Conservation (phyloP, 2,329 filamentous ascomycete genomes). For the Penicillium psychrosexuale region DNA sequence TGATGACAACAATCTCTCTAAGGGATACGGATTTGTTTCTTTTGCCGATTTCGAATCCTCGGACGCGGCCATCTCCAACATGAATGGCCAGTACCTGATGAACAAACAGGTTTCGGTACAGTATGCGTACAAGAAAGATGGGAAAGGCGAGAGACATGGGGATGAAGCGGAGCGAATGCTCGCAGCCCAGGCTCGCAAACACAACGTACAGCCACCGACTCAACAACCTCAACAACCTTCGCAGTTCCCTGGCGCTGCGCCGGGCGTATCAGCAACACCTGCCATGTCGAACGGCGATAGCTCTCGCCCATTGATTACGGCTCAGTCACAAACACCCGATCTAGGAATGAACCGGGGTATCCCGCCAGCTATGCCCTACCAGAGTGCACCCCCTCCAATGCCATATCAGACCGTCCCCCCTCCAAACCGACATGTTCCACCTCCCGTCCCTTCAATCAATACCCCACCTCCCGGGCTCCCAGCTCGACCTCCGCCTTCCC, state of each 20-base stretch:
- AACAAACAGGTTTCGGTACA: slow-evolving; percentile 96
- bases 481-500: slow-evolving; percentile 66
- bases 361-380: slow-evolving; percentile 38
- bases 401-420: slow-evolving; percentile 44
- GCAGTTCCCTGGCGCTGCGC: slow-evolving; percentile 58
- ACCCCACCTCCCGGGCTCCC: slow-evolving; percentile 56
- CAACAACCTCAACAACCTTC: slow-evolving; percentile 71
- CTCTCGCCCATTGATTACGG: slow-evolving; percentile 33
- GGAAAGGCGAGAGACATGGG: slow-evolving; percentile 92
- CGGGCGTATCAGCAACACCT: slow-evolving; percentile 40
- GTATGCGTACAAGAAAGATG: slow-evolving; percentile 99
- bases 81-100: slow-evolving; percentile 95
- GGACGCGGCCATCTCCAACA: slow-evolving; percentile 83
- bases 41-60: slow-evolving; percentile 92
- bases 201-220: slow-evolving; percentile 81
- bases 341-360: slow-evolving; percentile 42
- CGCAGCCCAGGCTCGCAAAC: slow-evolving; percentile 86
- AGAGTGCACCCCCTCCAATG: slow-evolving; percentile 44
- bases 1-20: slow-evolving; percentile 82
- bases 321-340: slow-evolving; percentile 27
- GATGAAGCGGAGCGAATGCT: slow-evolving; percentile 90
- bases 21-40: slow-evolving; percentile 94
- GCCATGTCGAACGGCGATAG: slow-evolving; percentile 45
- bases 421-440: slow-evolving; percentile 55
- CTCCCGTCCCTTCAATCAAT: slow-evolving; percentile 47